A percentile compares a stretch with the other conserved stretches of the same genome.
Evolutionary conservation across 805 yeast species (phyloP).

Genomic region (Yamadazyma phyllophila): DNA sequence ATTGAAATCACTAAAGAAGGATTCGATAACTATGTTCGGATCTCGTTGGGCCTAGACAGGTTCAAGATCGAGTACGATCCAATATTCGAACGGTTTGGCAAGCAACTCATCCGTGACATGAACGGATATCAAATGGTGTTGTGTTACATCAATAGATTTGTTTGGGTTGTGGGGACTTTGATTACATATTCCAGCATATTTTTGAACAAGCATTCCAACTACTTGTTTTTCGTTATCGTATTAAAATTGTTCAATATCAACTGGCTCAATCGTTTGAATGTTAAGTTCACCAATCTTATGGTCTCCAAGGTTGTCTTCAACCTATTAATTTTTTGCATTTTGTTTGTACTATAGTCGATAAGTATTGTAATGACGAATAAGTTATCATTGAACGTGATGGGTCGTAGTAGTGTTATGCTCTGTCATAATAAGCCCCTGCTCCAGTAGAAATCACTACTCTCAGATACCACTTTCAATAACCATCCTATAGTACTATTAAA

Average conservation of each 20-base stretch:
- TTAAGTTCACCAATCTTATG: slow-evolving; percentile 1
- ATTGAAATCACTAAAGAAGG: slow-evolving; percentile 8
- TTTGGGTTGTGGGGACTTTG: slow-evolving; percentile 19
- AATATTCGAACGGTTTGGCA: slow-evolving; percentile 21
- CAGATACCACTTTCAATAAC: too few relatives aligned
- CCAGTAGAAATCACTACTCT: too few relatives aligned
- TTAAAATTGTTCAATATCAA: slow-evolving; percentile 22
- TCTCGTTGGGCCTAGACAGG: slow-evolving; percentile 19
- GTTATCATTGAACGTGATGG: too few relatives aligned
- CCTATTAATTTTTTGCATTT: slow-evolving; percentile 8
- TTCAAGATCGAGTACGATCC: slow-evolving; percentile 24
- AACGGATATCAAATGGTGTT: slow-evolving; percentile 8
- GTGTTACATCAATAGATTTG: slow-evolving; percentile 15
- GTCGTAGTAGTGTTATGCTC: too few relatives aligned
- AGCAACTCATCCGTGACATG: slow-evolving; percentile 17
- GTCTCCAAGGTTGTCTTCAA: slow-evolving; percentile 9
- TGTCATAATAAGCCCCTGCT: too few relatives aligned
- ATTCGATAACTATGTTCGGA: slow-evolving; percentile 20
- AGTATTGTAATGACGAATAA: neutral
- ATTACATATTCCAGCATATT: slow-evolving; percentile 11
- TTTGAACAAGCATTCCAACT: slow-evolving; percentile 7
- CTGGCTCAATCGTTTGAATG: slow-evolving; percentile 13
- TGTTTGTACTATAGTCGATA: slow-evolving; percentile 7
- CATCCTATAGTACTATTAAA: too few relatives aligned
- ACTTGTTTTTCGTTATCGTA: slow-evolving; percentile 8